Conservation (phyloP, 2,329 filamentous ascomycete genomes). For the Escovopsis sp. region DNA sequence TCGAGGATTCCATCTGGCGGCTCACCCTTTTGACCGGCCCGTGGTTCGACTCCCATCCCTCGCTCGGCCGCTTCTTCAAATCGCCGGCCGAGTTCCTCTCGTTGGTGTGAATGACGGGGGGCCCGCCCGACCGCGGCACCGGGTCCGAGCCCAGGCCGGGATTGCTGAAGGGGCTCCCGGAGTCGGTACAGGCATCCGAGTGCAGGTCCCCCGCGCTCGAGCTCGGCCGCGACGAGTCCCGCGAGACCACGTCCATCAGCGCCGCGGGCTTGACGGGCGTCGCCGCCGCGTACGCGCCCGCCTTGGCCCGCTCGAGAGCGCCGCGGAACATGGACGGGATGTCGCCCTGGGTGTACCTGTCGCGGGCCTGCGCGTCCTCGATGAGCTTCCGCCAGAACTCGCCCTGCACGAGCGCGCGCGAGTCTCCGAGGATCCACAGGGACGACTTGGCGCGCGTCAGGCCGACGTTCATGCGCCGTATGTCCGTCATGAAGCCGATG, state of each 20-base stretch:
- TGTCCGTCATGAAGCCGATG: conserved; percentile 96
- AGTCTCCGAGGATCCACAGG: conserved; percentile 91
- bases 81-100: conserved; percentile 7
- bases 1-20: no score
- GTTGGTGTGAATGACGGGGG: conserved; percentile 25
- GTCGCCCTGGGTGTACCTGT: conserved; percentile 60
- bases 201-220: no score
- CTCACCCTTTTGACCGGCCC: conserved; percentile 28
- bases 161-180: conserved; percentile 5
- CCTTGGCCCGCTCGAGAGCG: conserved; percentile 24
- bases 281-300: conserved; percentile 9
- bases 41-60: conserved; percentile 19
- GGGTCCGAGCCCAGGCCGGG: not conserved
- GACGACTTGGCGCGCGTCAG: conserved; percentile 93
- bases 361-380: conserved; percentile 59
- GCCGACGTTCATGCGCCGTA: conserved; percentile 98
- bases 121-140: conserved; percentile 14
- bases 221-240: conserved; percentile 1
- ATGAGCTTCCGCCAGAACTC: conserved; percentile 85
- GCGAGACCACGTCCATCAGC: conserved; percentile 7
- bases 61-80: conserved; percentile 29
- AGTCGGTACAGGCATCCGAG: not conserved
- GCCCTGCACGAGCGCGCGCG: conserved; percentile 69
- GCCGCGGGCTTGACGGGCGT: not conserved
- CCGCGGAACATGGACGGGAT: conserved; percentile 34